A percentile compares a stretch with the other conserved stretches of the same genome.
phyloP scores from a whole-genome alignment of 176 grass and related monocot species.

The Secale cereale region DNA sequence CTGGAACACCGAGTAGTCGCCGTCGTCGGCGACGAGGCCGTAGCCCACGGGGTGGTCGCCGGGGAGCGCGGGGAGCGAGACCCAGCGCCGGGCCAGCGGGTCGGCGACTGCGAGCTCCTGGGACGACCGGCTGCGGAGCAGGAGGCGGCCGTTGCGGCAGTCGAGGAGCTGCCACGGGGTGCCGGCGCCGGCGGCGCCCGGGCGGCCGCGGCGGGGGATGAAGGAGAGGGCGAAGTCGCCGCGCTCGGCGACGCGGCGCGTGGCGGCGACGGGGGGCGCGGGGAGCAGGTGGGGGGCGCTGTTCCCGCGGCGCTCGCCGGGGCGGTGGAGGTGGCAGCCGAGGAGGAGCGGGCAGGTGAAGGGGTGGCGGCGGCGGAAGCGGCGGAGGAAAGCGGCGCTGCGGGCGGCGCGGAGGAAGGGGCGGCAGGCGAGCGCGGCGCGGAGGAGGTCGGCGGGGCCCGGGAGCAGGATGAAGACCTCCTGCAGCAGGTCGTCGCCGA shows the following conservation, averaged over 20 bases:
- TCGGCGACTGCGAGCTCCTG: slow-evolving; percentile 31
- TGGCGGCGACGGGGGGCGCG: background rate
- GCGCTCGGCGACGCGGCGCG: background rate
- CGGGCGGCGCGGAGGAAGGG: slow-evolving; percentile 35
- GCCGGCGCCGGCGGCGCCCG: background rate
- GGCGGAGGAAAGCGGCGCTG: slow-evolving; percentile 40
- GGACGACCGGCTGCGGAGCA: background rate
- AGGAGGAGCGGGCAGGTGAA: slow-evolving; percentile 29
- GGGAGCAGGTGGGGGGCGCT: background rate
- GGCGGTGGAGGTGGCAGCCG: slow-evolving; percentile 12
- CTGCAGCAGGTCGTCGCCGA: slow-evolving; percentile 38
- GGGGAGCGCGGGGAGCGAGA: background rate
- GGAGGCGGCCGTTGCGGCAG: slow-evolving; percentile 36
- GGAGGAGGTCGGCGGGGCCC: slow-evolving; percentile 12
- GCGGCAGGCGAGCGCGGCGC: slow-evolving; percentile 31
- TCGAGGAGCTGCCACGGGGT: slow-evolving; percentile 31
- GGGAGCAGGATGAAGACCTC: slow-evolving; percentile 39
- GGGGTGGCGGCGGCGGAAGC: slow-evolving; percentile 44
- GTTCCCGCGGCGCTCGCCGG: background rate
- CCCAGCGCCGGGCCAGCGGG: slow-evolving; percentile 4
- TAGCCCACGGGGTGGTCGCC: slow-evolving; percentile 17
- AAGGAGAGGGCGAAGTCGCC: slow-evolving; percentile 28
- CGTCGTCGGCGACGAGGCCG: slow-evolving; percentile 38
- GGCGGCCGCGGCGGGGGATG: slow-evolving; percentile 25
- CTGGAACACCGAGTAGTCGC: slow-evolving; percentile 20